Evolutionary conservation across 257 asterid species (phyloP).

Genomic region (Phtheirospermum japonicum): DNA sequence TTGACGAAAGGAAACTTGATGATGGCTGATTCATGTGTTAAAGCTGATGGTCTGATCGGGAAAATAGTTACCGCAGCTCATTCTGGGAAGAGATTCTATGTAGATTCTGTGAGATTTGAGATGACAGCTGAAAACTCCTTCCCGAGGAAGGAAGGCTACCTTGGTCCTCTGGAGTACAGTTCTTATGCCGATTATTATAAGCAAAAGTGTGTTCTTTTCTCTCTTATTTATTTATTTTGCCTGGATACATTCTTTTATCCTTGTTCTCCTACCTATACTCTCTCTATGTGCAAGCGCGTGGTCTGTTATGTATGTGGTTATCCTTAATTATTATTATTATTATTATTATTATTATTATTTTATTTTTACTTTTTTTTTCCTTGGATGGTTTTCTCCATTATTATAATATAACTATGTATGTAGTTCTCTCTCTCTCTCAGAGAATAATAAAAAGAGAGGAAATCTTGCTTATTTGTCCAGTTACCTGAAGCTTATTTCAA

Average conservation of each 20-base stretch:
- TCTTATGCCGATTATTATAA: slow-evolving; percentile 96
- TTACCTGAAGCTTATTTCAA: slow-evolving; percentile 25
- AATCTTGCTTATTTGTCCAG: slow-evolving; percentile 3
- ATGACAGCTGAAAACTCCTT: slow-evolving; percentile 96
- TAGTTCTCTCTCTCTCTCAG: too few species aligned
- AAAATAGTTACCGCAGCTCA: slow-evolving; percentile 96
- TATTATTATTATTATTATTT: too few species aligned
- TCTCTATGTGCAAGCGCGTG: slow-evolving; percentile 13
- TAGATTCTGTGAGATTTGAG: slow-evolving; percentile 83
- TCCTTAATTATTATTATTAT: neutral
- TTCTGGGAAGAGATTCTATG: slow-evolving; percentile 97
- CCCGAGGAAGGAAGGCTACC: slow-evolving; percentile 98
- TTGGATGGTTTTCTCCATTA: neutral
- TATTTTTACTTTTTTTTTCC: too few species aligned
- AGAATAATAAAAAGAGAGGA: too few species aligned
- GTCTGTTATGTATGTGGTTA: slow-evolving; percentile 16
- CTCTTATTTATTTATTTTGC: slow-evolving; percentile 20
- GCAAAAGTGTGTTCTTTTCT: slow-evolving; percentile 66
- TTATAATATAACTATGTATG: too few species aligned
- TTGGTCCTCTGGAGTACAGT: slow-evolving; percentile 95
- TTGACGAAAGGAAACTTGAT: slow-evolving; percentile 49
- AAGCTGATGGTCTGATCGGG: slow-evolving; percentile 67
- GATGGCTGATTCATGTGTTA: slow-evolving; percentile 78
- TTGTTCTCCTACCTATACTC: slow-evolving; percentile 12
- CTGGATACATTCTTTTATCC: slow-evolving; percentile 10